Percentiles rank a stretch among this genome's conserved stretches.
These are phyloP conservation scores for rapeseed (Brassica napus) DNA, from an alignment of 345 rosid genomes.

Conservation along the genomic window Da-Ae NC_063443.1:1177001-1177500, in stretches of 20 bases:
- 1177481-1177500: slow-evolving; percentile 64
- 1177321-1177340: slow-evolving; percentile 7
- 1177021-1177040: slow-evolving; percentile 55
- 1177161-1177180: slow-evolving; percentile 79
- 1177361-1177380: slow-evolving; percentile 44
- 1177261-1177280: slow-evolving; percentile 93
- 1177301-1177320: background rate
- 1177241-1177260: slow-evolving; percentile 75
- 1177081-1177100: slow-evolving; percentile 62
- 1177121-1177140: slow-evolving; percentile 18
- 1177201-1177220: slow-evolving; percentile 55
- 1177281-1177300: slow-evolving; percentile 88
- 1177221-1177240: slow-evolving; percentile 75
- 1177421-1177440: slow-evolving; percentile 87
- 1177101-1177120: slow-evolving; percentile 11
- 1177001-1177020: slow-evolving; percentile 87
- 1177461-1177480: slow-evolving; percentile 81
- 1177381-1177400: slow-evolving; percentile 89
- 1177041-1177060: slow-evolving; percentile 75
- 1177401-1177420: slow-evolving; percentile 79
- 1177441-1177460: slow-evolving; percentile 88
- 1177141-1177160: slow-evolving; percentile 7
- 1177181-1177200: slow-evolving; percentile 73
- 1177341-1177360: background rate
- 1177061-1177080: slow-evolving; percentile 84